Evolutionary conservation across 345 rosid genomes (phyloP).

Genomic region (Aurinia saxatilis): DNA sequence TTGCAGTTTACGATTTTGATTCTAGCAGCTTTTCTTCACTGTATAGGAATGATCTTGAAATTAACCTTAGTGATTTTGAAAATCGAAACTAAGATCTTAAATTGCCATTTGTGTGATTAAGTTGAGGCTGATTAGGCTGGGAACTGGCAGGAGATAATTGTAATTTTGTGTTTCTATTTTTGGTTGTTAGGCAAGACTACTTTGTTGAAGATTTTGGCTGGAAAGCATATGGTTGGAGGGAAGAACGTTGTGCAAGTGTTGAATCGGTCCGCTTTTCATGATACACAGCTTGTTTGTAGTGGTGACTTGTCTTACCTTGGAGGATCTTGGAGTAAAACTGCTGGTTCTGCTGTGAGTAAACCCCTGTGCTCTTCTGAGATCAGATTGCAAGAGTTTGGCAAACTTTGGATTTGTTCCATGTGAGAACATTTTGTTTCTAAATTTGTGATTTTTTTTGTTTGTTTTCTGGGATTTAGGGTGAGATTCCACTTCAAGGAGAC

Average conservation of each 20-base stretch:
- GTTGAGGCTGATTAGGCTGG: not conserved
- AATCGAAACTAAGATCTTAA: too few relatives aligned
- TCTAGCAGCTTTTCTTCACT: not conserved
- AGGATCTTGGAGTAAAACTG: constrained; percentile 92
- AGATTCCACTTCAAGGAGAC: constrained; percentile 95
- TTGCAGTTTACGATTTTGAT: not conserved
- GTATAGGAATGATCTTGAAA: not conserved
- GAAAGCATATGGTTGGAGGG: constrained; percentile 97
- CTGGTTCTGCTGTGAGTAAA: constrained; percentile 86
- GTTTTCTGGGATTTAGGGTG: constrained; percentile 43
- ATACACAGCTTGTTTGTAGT: constrained; percentile 76
- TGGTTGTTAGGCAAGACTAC: constrained; percentile 66
- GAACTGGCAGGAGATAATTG: not conserved
- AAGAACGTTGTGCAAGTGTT: constrained; percentile 73
- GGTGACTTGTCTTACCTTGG: constrained; percentile 93
- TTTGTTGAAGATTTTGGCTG: constrained; percentile 72
- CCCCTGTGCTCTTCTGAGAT: not conserved
- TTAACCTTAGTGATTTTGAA: not conserved
- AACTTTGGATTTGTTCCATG: not conserved
- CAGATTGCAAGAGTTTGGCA: not conserved
- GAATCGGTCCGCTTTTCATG: constrained; percentile 81
- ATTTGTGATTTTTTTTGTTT: not conserved
- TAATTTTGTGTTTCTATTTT: not conserved
- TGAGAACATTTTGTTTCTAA: not conserved
- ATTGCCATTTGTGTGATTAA: too few relatives aligned